These are phyloP conservation scores for Priceomyces haplophilus DNA, from an alignment of 805 yeast genomes.

Conservation along the genomic window DNA sequence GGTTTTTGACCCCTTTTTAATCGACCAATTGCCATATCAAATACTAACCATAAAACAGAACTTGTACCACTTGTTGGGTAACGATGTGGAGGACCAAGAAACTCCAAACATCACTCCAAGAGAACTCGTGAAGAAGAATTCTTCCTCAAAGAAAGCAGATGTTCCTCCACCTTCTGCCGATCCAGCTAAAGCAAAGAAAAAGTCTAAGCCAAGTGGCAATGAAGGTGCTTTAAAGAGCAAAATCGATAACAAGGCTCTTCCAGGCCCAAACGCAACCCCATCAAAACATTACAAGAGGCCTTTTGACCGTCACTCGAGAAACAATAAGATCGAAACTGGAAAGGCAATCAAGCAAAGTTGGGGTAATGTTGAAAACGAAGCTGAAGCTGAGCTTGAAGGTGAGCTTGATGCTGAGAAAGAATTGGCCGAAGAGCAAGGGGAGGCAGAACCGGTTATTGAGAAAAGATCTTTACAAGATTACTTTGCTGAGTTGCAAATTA, in stretches of 20 bases:
- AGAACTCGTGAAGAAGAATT: conserved; percentile 77
- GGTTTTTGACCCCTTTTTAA: no score
- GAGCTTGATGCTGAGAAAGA: conserved; percentile 40
- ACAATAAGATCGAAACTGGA: conserved; percentile 78
- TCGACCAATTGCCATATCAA: no score
- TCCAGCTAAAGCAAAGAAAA: conserved; percentile 74
- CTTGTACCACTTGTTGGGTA: conserved; percentile 80
- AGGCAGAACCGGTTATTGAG: conserved; percentile 49
- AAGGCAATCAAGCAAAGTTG: conserved; percentile 84
- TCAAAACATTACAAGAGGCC: conserved; percentile 55
- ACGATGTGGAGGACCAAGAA: conserved; percentile 82
- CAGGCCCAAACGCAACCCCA: conserved; percentile 52
- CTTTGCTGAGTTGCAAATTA: conserved; percentile 62
- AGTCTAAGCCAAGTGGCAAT: conserved; percentile 74
- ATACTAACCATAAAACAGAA: conserved; percentile 41
- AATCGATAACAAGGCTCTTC: conserved; percentile 68
- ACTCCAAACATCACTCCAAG: conserved; percentile 55
- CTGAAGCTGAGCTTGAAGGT: conserved; percentile 59
- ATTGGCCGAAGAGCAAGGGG: conserved; percentile 38
- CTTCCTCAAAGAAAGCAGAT: conserved; percentile 85
- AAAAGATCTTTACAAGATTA: conserved; percentile 80
- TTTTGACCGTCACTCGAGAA: conserved; percentile 82
- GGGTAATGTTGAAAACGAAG: conserved; percentile 78
- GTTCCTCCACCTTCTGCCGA: conserved; percentile 78
- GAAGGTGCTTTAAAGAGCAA: conserved; percentile 81